Base-by-base conservation (phyloP, 306 rosid species). In the Dalbergia cultrata region DNA sequence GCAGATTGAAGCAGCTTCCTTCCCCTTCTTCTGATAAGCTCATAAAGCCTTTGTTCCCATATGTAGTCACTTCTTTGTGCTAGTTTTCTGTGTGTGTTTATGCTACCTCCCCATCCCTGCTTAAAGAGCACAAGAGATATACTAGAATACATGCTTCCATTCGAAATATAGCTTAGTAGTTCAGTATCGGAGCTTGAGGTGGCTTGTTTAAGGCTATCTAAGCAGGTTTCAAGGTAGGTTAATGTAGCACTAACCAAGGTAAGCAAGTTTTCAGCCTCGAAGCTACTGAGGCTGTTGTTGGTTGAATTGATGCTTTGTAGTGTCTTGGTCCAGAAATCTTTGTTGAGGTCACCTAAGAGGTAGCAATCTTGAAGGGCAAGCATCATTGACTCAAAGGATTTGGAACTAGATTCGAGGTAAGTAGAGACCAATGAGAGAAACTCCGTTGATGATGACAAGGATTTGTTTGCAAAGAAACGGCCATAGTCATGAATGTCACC, bases 351-450 rank as follows among this genome's bases (percentile, higher is more conserved):
- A n/a, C 6, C 39, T 54, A 80, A 16, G 8, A 70, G 77, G 43
- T 34, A 1, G 34, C 84, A 84, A 70, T 84, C 84, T 80, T 84
- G 47, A 41, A 84, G 76, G 60, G 82, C 76, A 13, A 52, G 75
- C 3, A 61, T 2, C 0, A 82, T 84, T 64, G 74, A 64, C 3
- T 43, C 9, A 8, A 81, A 61, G 43, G 68, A 53, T 0, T 35
- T 5, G 26, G 74, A 67, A 0, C 47, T 11, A 35, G 78, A 31
- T 53, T 59, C 14, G 0, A 67, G 81, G 57, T 44, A 64, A 0
- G 9, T 33, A 4, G 67, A n/a, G 75, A 84, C n/a, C 8, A 64
- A 50, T 3, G 52, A 41, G 9, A 37, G 8, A 17, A 84, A 18
- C 0, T 6, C 50, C 8, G 2, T 56, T 7, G 87, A 70, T 9